These are phyloP conservation scores for Erodium moschatum DNA, from an alignment of 441 rosid species.

Conservation along the genomic window DNA sequence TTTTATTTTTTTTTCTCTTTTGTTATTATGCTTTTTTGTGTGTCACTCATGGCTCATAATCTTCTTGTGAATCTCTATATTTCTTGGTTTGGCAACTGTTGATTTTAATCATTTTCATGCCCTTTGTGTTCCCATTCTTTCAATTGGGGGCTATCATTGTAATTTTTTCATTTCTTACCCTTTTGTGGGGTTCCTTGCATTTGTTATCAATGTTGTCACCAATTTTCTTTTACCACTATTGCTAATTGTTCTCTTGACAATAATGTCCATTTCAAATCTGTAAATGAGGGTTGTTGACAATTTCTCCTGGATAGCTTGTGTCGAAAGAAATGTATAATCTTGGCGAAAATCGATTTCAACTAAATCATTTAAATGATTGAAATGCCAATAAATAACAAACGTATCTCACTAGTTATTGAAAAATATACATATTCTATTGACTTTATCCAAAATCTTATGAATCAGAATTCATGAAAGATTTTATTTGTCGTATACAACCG, in stretches of 20 bases:
- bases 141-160: background rate
- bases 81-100: conserved; percentile 11
- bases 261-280: background rate
- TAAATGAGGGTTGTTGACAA: background rate
- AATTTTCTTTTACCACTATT: conserved; percentile 2
- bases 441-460: background rate
- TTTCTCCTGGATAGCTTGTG: background rate
- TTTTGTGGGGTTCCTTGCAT: conserved; percentile 9
- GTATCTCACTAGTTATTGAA: background rate
- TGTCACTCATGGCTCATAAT: background rate
- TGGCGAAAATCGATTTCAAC: background rate
- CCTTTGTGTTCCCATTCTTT: background rate
- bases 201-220: conserved; percentile 9
- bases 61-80: conserved; percentile 10
- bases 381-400: background rate
- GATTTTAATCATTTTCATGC: conserved; percentile 6
- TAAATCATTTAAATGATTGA: background rate
- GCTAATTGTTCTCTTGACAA: conserved; percentile 8
- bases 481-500: too few species aligned
- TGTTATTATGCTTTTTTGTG: conserved; percentile 7
- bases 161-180: conserved; percentile 1
- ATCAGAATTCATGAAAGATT: too few species aligned
- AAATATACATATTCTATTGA: background rate
- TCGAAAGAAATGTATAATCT: background rate
- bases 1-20: background rate